Base-by-base conservation (phyloP, 2,329 filamentous ascomycete genomes). In the Uncinocarpus reesii region DNA sequence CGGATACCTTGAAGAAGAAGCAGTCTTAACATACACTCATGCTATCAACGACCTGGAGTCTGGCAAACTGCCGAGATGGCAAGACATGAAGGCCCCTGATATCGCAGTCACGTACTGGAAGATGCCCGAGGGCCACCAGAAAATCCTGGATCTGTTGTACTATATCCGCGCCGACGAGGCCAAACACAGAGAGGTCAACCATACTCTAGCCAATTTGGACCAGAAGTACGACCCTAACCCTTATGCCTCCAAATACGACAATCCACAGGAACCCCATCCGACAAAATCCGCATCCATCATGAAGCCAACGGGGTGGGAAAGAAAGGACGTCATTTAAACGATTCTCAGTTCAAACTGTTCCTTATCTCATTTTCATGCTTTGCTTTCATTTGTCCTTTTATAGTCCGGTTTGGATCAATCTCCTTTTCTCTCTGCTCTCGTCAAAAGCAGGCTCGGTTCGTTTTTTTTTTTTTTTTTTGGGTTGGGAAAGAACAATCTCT, bases 1-100 rank as follows among this genome's bases (percentile, higher is more conserved):
- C 46, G 92, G 89, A 1, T 96, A 96, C 59, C 79, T 98, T 10
- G 92, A 98, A 67, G 92, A 98, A 65, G 92, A 98, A 67, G 92
- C 92, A 7, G 90, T 96, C 1, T 78, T 94, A 61, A 98, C 92
- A 0, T 98, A 98, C 71, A 92, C 87, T 0, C 81, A 88, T 42
- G 86, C 87, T 52, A 84, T 96, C 58, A 74, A 80, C 56, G 92
- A 96, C 61, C 77, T 98, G 20, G 89, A 96, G 50, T 75, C 77
- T 2, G 90, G 90, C n/a, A 77, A 79, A 50, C 71, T 95, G 11
- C 88, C 89, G 0, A 80, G 80, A 57, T 98, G 92, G 89, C 73
- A 78, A 21, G 76, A 80, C 6, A 81, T 94, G 60, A 58, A 75
- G 46, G 86, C 92, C 2, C 92, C 92, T 0, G 86, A 94, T 51